These are phyloP conservation scores for Omphalotus guepiniiformis DNA, from an alignment of 768 basidiomycete genomes.

Conservation along the genomic window DNA sequence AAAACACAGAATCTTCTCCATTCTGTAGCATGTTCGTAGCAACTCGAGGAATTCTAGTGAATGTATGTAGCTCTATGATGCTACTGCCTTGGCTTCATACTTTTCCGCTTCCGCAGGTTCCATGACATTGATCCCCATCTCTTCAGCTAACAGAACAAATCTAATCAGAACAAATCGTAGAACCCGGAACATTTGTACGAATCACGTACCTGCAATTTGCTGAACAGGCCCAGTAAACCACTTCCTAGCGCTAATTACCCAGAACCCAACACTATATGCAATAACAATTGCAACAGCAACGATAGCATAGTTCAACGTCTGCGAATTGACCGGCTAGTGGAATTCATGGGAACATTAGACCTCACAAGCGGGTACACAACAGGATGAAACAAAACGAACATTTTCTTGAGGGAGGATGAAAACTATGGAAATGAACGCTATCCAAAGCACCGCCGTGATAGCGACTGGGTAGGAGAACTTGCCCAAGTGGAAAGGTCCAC, in stretches of 20 bases:
- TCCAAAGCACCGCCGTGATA: constrained; percentile 58
- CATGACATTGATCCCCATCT: constrained; percentile 45
- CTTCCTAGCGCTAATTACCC: constrained; percentile 65
- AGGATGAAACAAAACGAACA: constrained; percentile 27
- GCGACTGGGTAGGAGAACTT: constrained; percentile 57
- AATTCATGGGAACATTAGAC: background rate
- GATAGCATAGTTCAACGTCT: constrained; percentile 72
- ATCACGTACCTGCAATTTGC: constrained; percentile 52
- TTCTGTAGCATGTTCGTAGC: no score
- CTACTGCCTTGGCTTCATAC: no score
- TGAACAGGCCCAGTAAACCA: constrained; percentile 72
- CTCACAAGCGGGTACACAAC: background rate
- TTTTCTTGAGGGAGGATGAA: constrained; percentile 72
- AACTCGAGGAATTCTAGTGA: no score
- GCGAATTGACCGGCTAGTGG: constrained; percentile 57
- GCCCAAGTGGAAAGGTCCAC: constrained; percentile 73
- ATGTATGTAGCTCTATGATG: no score
- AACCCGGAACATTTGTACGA: background rate
- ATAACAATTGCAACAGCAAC: constrained; percentile 76
- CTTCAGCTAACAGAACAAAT: constrained; percentile 30
- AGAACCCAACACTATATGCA: constrained; percentile 59
- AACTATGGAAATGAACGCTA: constrained; percentile 64
- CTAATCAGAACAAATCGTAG: background rate
- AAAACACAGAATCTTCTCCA: no score
- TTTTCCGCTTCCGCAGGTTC: constrained; percentile 27